phyloP scores from a whole-genome alignment of 768 basidiomycete genomes.

The Tricholoma matsutake region DNA sequence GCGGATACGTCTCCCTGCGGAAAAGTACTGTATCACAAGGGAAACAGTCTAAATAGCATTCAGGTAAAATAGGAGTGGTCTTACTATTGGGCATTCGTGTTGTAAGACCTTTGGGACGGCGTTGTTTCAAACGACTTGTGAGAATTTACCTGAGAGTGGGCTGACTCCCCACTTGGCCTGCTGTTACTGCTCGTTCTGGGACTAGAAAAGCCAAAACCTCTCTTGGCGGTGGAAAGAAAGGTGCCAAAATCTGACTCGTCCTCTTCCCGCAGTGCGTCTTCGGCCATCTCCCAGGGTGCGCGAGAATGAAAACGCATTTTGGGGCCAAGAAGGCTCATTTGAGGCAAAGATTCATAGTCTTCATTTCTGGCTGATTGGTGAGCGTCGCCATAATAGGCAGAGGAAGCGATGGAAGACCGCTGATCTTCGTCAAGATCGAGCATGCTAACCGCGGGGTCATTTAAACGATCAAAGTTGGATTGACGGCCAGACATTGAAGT shows the following conservation, averaged over 20 bases:
- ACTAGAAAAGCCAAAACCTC: slow-evolving; percentile 47
- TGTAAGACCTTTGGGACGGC: slow-evolving; percentile 46
- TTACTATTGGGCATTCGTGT: slow-evolving; percentile 58
- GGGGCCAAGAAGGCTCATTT: slow-evolving; percentile 76
- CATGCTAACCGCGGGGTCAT: slow-evolving; percentile 49
- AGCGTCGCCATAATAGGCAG: slow-evolving; percentile 26
- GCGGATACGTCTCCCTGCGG: slow-evolving; percentile 62
- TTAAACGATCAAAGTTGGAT: slow-evolving; percentile 35
- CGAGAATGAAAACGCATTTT: slow-evolving; percentile 80
- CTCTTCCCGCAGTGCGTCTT: slow-evolving; percentile 41
- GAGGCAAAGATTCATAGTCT: slow-evolving; percentile 42
- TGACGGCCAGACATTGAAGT: slow-evolving; percentile 10
- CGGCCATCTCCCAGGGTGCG: slow-evolving; percentile 78
- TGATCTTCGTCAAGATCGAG: slow-evolving; percentile 58
- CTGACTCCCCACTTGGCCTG: slow-evolving; percentile 67
- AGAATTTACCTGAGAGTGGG: slow-evolving; percentile 45
- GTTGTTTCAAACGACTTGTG: slow-evolving; percentile 61
- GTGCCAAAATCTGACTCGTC: slow-evolving; percentile 41
- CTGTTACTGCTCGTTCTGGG: slow-evolving; percentile 36
- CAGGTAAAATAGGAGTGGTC: slow-evolving; percentile 24
- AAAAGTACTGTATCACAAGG: slow-evolving; percentile 40
- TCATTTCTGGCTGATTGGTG: slow-evolving; percentile 39
- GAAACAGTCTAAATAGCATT: slow-evolving; percentile 6
- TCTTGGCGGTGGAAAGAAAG: slow-evolving; percentile 29
- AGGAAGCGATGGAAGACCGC: slow-evolving; percentile 32